phyloP scores from a whole-genome alignment of 2,329 filamentous ascomycete species.

The Fonsecaea nubica region DNA sequence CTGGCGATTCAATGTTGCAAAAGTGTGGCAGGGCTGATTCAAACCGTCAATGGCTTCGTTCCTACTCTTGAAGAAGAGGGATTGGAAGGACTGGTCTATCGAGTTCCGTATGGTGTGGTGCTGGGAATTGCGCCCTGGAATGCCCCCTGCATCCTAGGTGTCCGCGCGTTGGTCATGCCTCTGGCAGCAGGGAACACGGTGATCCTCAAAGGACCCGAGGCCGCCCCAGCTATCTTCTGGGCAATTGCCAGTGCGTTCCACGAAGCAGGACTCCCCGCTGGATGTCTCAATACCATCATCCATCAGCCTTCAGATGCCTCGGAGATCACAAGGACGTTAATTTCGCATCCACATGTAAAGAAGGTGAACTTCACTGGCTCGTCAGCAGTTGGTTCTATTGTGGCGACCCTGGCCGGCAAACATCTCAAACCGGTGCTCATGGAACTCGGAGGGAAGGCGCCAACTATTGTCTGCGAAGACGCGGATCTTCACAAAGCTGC shows the following conservation, averaged over 20 bases:
- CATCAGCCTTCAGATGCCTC: constrained; percentile 66
- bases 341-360: constrained; percentile 69
- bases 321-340: constrained; percentile 69
- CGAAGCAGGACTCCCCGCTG: constrained; percentile 76
- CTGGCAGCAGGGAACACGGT: constrained; percentile 68
- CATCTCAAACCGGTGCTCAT: constrained; percentile 79
- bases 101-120: constrained; percentile 79
- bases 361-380: constrained; percentile 83
- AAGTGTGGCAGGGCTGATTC: too few species aligned
- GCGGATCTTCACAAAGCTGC: constrained; percentile 77
- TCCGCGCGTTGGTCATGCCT: constrained; percentile 39
- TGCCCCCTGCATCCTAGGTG: constrained; percentile 51
- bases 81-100: constrained; percentile 68
- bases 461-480: constrained; percentile 78
- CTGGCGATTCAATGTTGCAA: too few species aligned
- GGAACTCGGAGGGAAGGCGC: constrained; percentile 83
- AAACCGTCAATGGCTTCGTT: too few species aligned
- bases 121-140: constrained; percentile 71
- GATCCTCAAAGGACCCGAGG: constrained; percentile 73
- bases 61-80: constrained; percentile 48
- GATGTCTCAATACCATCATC: constrained; percentile 74
- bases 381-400: constrained; percentile 72
- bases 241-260: constrained; percentile 68
- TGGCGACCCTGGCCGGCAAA: constrained; percentile 72
- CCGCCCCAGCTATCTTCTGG: constrained; percentile 67